Base-by-base conservation (phyloP, 2,329 filamentous ascomycete species). In the Pseudonectria buxi region DNA sequence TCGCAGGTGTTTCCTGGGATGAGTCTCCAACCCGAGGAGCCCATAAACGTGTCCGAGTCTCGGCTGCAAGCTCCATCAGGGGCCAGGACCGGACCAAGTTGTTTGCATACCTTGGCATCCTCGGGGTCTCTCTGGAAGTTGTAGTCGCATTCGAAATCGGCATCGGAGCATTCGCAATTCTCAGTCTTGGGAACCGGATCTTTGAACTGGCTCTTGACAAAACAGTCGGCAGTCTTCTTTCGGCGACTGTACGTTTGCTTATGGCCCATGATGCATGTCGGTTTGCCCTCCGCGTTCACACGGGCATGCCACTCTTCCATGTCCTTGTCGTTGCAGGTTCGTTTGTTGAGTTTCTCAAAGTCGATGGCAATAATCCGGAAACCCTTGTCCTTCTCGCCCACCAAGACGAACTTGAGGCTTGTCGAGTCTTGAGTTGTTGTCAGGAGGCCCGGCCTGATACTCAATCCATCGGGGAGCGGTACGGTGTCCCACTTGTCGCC, bases 121-220 rank as follows among this genome's bases (percentile, higher is more conserved):
- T 76, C 68, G 25, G 71, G 71, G 37, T 71, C 70, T 49, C 76
- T 76, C 40, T 79, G 67, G 57, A 95, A 96, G 59, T 94, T 94
- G 69, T 85, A 95, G 56, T 96, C 90, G 58, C 92, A 98, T 63
- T 98, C 92, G 57, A 94, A 98, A 59, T 98, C 94, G 24, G 71
- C 68, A 38, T 83, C 77, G 1, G 81, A 79, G 61, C 92, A 98
- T 27, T 86, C 78, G 67, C 92, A 98, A 30, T 78, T 63, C 50
- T 86, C 77, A 18, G 76, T 82, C 41, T 81, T 68, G 2, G 83
- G 77, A 24, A 76, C 63, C 0, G 85, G 80, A 44, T 92, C 84
- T 54, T 87, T 79, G 65, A 95, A 95, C 35, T 90, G 78, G 41
- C 85, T 72, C 50, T 86, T 84, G 49, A 96, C 73, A 57, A 95